These are phyloP conservation scores for Polytrichum commune DNA, from an alignment of 225 moss, liverwort and hornwort genomes.

Conservation along the genomic window DNA sequence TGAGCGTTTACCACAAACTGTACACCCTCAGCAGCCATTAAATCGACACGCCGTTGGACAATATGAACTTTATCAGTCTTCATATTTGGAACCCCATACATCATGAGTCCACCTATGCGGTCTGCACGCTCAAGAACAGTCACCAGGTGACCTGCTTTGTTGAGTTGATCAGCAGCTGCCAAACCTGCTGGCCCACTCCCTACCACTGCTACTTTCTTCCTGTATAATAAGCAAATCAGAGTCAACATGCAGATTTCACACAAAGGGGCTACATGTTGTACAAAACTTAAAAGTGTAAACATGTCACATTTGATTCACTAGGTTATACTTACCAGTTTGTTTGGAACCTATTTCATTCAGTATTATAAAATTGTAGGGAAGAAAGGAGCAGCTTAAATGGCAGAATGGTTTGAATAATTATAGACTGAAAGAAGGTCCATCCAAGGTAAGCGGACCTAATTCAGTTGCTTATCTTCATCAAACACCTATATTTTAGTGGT, in stretches of 20 bases:
- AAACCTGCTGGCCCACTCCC: conserved; percentile 87
- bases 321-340: too few species aligned
- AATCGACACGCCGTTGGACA: conserved; percentile 74
- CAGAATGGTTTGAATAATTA: too few species aligned
- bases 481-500: too few species aligned
- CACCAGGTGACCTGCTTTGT: conserved; percentile 75
- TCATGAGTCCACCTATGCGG: conserved; percentile 87
- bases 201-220: conserved; percentile 72
- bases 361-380: too few species aligned
- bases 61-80: conserved; percentile 79
- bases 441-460: too few species aligned
- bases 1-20: conserved; percentile 76
- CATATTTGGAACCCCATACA: conserved; percentile 96
- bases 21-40: conserved; percentile 75
- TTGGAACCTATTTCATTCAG: too few species aligned
- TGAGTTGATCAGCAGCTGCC: conserved; percentile 84
- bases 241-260: neutral
- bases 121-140: conserved; percentile 84
- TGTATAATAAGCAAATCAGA: conserved; percentile 14
- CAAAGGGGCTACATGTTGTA: too few species aligned
- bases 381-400: too few species aligned
- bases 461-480: too few species aligned
- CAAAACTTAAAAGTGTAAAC: too few species aligned
- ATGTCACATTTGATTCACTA: too few species aligned
- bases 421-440: too few species aligned